phyloP scores from a whole-genome alignment of 441 rosid species.

The Sinapis alba region DNA sequence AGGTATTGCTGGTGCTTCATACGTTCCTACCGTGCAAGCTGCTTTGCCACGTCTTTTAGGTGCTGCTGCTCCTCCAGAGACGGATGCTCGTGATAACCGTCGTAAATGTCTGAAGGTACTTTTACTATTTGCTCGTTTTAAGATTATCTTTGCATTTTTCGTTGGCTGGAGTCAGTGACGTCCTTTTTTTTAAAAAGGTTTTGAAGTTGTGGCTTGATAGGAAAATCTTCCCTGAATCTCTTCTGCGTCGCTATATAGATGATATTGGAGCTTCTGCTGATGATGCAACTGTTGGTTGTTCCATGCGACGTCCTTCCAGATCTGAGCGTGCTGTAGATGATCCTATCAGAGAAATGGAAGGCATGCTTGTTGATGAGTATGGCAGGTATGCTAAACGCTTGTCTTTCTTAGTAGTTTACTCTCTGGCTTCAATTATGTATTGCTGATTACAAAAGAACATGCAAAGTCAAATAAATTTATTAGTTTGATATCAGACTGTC shows the following conservation, averaged over 20 bases:
- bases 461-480: conserved; percentile 1
- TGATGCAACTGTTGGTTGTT: conserved; percentile 60
- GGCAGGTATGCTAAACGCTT: conserved; percentile 64
- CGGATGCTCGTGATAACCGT: conserved; percentile 92
- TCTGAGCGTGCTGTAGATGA: conserved; percentile 91
- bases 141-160: conserved; percentile 1
- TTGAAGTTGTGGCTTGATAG: conserved; percentile 90
- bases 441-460: conserved; percentile 14
- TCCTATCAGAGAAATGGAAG: conserved; percentile 98
- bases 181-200: conserved; percentile 59
- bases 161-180: conserved; percentile 27
- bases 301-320: conserved; percentile 81
- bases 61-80: conserved; percentile 92
- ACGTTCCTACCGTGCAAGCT: conserved; percentile 85
- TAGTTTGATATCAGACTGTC: neutral
- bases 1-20: conserved; percentile 95
- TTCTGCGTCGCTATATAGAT: conserved; percentile 74
- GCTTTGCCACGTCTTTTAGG: conserved; percentile 93
- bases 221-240: conserved; percentile 79
- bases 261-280: conserved; percentile 83
- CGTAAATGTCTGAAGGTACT: conserved; percentile 91
- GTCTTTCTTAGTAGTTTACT: conserved; percentile 16
- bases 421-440: neutral
- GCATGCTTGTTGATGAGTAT: conserved; percentile 97
- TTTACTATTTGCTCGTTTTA: neutral